phyloP scores from a whole-genome alignment of 441 rosid species.

The Dalechampia spathulata region DNA sequence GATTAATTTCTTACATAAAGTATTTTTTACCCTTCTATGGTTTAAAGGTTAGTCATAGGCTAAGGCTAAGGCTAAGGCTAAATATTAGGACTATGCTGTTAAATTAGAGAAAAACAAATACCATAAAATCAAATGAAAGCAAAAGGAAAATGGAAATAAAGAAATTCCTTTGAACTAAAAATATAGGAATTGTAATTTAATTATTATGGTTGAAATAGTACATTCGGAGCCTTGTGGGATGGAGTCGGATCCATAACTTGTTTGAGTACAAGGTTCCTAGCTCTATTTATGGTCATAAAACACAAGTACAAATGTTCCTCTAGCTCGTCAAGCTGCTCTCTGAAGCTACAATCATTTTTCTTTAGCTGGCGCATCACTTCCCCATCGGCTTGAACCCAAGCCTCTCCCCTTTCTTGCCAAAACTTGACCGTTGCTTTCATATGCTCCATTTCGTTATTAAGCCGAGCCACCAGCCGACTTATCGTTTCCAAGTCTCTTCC shows the following conservation, averaged over 20 bases:
- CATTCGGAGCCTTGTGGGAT: background rate
- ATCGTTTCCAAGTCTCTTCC: constrained; percentile 63
- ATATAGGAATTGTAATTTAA: too few relatives aligned
- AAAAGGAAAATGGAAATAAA: too few relatives aligned
- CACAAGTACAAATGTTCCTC: constrained; percentile 77
- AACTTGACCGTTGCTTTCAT: constrained; percentile 35
- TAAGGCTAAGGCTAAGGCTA: too few relatives aligned
- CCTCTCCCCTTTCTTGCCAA: constrained; percentile 45
- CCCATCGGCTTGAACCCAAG: constrained; percentile 32
- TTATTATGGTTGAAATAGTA: too few relatives aligned
- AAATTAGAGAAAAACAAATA: too few relatives aligned
- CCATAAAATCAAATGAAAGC: too few relatives aligned
- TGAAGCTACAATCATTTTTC: constrained; percentile 38
- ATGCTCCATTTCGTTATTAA: constrained; percentile 57
- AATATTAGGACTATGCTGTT: too few relatives aligned
- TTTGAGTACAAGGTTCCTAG: constrained; percentile 50
- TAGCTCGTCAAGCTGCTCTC: constrained; percentile 56
- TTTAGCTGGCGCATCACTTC: constrained; percentile 43
- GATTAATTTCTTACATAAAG: too few relatives aligned
- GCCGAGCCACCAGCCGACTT: constrained; percentile 47
- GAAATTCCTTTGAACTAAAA: too few relatives aligned
- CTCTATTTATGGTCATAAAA: constrained; percentile 67
- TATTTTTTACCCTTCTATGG: too few relatives aligned
- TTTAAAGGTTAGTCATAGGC: too few relatives aligned
- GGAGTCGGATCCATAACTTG: constrained; percentile 39